These are phyloP conservation scores for Backusella macrospora DNA, from an alignment of 192 early-diverging fungal genomes.

Conservation along the genomic window DNA sequence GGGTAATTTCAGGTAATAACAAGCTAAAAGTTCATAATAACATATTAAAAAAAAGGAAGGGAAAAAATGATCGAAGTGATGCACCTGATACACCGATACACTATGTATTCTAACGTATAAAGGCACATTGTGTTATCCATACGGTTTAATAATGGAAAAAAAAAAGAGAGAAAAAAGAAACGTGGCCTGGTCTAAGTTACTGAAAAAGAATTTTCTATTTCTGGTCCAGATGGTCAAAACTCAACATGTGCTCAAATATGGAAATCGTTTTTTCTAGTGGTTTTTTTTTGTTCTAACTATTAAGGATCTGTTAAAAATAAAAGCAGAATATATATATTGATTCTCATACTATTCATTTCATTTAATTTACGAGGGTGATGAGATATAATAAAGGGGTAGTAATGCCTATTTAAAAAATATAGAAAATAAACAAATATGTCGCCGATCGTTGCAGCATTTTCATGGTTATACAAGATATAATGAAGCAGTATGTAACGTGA, in stretches of 20 bases:
- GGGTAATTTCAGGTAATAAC: neutral
- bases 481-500: neutral
- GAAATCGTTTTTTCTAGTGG: neutral
- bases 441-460: slow-evolving; percentile 8
- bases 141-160: neutral
- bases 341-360: neutral
- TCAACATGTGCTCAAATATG: slow-evolving; percentile 12
- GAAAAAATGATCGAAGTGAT: neutral
- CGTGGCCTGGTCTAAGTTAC: neutral
- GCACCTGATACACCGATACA: neutral
- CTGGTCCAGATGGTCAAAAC: neutral
- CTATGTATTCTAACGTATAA: neutral
- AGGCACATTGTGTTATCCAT: neutral
- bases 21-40: neutral
- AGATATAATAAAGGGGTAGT: neutral
- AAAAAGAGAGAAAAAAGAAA: neutral
- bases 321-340: neutral
- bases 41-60: neutral
- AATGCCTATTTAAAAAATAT: neutral
- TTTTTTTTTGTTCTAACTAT: neutral
- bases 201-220: neutral
- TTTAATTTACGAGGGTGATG: neutral
- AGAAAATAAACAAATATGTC: neutral
- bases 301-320: neutral
- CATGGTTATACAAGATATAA: neutral